These are phyloP conservation scores for Cytospora mali DNA, from an alignment of 2,329 filamentous ascomycete species.

Conservation along the genomic window DNA sequence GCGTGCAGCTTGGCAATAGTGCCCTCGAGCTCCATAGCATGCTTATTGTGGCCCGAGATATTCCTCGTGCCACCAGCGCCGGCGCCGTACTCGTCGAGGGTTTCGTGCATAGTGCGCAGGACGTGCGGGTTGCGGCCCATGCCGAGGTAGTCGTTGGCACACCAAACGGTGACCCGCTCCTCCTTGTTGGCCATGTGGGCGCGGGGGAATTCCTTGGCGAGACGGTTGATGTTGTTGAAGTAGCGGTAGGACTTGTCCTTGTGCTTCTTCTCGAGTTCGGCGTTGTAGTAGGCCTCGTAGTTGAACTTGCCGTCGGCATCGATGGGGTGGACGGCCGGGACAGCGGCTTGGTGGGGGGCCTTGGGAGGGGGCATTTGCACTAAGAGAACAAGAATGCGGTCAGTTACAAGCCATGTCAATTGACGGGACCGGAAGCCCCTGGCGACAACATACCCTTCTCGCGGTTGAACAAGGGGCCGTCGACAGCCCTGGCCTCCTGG, in stretches of 20 bases:
- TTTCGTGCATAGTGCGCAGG: constrained; percentile 89
- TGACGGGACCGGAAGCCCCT: not conserved
- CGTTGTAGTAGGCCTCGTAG: constrained; percentile 86
- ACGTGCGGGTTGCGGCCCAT: constrained; percentile 94
- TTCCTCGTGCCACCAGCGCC: constrained; percentile 95
- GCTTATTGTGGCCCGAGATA: constrained; percentile 96
- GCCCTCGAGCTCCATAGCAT: constrained; percentile 82
- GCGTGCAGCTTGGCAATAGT: constrained; percentile 86
- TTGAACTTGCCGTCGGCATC: constrained; percentile 67
- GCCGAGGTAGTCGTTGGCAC: constrained; percentile 97
- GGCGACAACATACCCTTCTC: constrained; percentile 56
- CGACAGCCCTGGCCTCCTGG: constrained; percentile 78
- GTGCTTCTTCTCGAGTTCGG: constrained; percentile 96
- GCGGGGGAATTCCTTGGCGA: constrained; percentile 93
- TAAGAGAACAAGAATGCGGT: constrained; percentile 1
- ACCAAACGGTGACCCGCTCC: constrained; percentile 95
- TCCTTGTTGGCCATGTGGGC: constrained; percentile 85
- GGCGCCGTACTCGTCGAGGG: constrained; percentile 90
- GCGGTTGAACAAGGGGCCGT: constrained; percentile 54
- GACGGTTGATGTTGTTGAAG: constrained; percentile 99
- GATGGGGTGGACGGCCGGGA: constrained; percentile 34
- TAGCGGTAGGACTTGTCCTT: constrained; percentile 99
- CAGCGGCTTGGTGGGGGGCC: constrained; percentile 35
- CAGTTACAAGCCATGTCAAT: constrained; percentile 20
- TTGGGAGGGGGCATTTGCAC: constrained; percentile 34